phyloP scores from a whole-genome alignment of 2,329 filamentous ascomycete genomes.

The Ceratocystis colombiana region DNA sequence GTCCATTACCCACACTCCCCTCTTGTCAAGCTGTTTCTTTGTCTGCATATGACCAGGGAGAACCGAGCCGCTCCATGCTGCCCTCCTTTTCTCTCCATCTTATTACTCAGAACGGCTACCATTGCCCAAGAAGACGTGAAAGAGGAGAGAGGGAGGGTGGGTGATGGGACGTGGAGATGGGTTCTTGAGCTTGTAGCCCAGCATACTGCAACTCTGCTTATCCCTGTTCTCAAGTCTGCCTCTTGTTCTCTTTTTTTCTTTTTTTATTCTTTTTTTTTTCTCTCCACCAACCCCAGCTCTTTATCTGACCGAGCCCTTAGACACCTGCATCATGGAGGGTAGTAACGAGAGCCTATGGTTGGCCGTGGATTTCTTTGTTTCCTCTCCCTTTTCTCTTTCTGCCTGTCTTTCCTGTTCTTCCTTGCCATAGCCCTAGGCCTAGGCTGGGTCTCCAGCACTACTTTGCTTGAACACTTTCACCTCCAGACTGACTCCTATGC shows the following conservation, averaged over 20 bases:
- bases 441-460: too few relatives aligned
- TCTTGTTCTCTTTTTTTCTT: background rate
- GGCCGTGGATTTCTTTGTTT: background rate
- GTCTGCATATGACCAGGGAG: too few relatives aligned
- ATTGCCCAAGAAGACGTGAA: background rate
- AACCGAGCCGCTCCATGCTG: too few relatives aligned
- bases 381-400: background rate
- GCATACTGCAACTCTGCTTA: background rate
- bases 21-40: too few relatives aligned
- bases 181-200: background rate
- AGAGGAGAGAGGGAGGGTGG: too few relatives aligned
- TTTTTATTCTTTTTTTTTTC: background rate
- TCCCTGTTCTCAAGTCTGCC: background rate
- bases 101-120: background rate
- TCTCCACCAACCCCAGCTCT: constrained; percentile 1
- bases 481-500: too few relatives aligned
- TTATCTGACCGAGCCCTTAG: background rate
- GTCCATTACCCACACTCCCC: too few relatives aligned
- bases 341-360: background rate
- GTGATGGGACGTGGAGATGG: too few relatives aligned
- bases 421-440: background rate
- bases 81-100: too few relatives aligned
- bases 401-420: background rate
- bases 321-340: constrained; percentile 10
- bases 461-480: too few relatives aligned